Conservation (phyloP, 352 stramenopile genomes). For the Phytophthora foliorum region DNA sequence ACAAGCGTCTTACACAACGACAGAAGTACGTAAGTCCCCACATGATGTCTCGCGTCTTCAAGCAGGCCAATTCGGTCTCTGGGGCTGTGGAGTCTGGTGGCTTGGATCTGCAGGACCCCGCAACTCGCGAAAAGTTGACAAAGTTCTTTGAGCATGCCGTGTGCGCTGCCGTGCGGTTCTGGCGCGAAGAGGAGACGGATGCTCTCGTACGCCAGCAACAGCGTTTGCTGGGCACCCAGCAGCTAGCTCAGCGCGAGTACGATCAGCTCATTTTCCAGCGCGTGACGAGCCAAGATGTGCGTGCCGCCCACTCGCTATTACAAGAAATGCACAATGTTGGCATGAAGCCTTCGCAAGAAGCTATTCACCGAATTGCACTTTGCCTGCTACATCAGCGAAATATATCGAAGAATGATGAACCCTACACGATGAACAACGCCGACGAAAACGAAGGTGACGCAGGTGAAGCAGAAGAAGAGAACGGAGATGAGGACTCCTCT, state of each 20-base stretch:
- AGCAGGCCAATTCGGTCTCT: slow-evolving; percentile 53
- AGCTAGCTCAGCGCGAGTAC: slow-evolving; percentile 59
- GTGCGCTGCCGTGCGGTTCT: slow-evolving; percentile 68
- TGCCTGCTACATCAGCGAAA: slow-evolving; percentile 61
- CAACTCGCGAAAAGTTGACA: slow-evolving; percentile 47
- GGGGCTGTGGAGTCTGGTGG: slow-evolving; percentile 23
- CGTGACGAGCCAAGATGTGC: slow-evolving; percentile 57
- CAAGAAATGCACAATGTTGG: slow-evolving; percentile 88
- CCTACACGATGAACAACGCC: background rate
- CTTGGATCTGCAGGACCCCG: slow-evolving; percentile 19
- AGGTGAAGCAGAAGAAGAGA: slow-evolving; percentile 12
- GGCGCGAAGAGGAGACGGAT: slow-evolving; percentile 64
- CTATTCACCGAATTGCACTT: slow-evolving; percentile 80
- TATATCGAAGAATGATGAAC: slow-evolving; percentile 6
- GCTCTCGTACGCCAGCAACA: slow-evolving; percentile 66
- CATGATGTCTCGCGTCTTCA: slow-evolving; percentile 79
- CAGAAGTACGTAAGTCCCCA: slow-evolving; percentile 61
- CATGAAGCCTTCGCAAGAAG: slow-evolving; percentile 65
- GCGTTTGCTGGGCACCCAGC: slow-evolving; percentile 40
- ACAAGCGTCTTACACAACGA: slow-evolving; percentile 56
- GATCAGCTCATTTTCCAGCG: slow-evolving; percentile 78
- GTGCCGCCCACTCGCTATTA: slow-evolving; percentile 64
- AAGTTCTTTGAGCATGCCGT: slow-evolving; percentile 69
- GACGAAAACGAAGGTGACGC: slow-evolving; percentile 17
- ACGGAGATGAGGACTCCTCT: slow-evolving; percentile 10